These are phyloP conservation scores for Symbiodinium natans DNA, from an alignment of 73 alveolate species.

Conservation along the genomic window DNA sequence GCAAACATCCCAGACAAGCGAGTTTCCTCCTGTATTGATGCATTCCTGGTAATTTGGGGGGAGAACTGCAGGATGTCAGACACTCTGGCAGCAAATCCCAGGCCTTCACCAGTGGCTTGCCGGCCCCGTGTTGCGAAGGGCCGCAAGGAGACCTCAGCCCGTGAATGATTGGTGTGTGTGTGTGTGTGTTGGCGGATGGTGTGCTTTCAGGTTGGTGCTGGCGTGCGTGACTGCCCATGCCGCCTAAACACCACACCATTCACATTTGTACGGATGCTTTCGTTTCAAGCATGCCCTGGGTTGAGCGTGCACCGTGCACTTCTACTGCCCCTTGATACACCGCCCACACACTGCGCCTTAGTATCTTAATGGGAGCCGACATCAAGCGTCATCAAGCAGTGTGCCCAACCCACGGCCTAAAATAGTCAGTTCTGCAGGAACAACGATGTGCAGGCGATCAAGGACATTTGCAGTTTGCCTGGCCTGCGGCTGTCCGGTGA, in stretches of 20 bases:
- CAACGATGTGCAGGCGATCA: constrained; percentile 28
- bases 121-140: constrained; percentile 23
- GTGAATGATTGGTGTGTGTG: background rate
- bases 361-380: no score
- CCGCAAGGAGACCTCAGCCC: background rate
- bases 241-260: background rate
- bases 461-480: constrained; percentile 13
- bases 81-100: background rate
- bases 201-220: background rate
- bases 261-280: background rate
- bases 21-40: no score
- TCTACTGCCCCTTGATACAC: no score
- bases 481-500: constrained; percentile 36
- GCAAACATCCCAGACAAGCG: no score
- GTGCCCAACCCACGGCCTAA: no score
- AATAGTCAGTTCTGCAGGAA: background rate
- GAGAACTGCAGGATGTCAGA: no score
- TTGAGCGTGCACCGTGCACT: background rate
- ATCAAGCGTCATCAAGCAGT: no score
- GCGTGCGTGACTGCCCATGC: background rate
- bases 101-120: constrained; percentile 52
- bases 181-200: no score
- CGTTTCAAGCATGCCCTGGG: background rate
- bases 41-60: no score
- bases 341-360: no score